Evolutionary conservation across 2,329 filamentous ascomycete genomes (phyloP).

Genomic region (Dichotomopilus funicola): DNA sequence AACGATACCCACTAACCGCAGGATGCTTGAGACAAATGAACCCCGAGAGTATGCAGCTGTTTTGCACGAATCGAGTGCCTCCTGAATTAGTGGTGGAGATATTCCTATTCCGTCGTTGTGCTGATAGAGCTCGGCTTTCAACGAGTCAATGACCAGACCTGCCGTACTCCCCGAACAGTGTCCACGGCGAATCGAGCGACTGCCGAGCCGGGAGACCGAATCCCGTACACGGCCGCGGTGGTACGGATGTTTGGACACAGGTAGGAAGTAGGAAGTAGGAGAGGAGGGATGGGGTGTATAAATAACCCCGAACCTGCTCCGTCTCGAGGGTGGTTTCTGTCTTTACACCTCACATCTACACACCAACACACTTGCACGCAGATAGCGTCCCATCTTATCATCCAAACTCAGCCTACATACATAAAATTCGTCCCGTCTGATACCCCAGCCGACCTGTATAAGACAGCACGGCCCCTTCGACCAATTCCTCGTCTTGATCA

Average conservation of each 20-base stretch:
- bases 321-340: neutral
- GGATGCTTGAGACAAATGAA: neutral
- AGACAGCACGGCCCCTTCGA: too few relatives aligned
- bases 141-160: neutral
- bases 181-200: neutral
- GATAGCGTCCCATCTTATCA: too few relatives aligned
- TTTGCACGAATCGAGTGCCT: slow-evolving; percentile 5
- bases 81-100: neutral
- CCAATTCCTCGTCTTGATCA: too few relatives aligned
- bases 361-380: neutral
- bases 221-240: neutral
- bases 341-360: neutral
- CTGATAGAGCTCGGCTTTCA: too few relatives aligned
- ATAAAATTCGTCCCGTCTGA: too few relatives aligned
- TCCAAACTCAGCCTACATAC: too few relatives aligned
- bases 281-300: slow-evolving; percentile 5
- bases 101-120: neutral
- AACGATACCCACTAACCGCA: neutral
- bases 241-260: neutral
- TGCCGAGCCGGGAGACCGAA: neutral
- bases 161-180: slow-evolving; percentile 1
- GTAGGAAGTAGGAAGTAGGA: neutral
- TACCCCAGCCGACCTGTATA: too few relatives aligned
- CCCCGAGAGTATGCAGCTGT: neutral
- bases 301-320: slow-evolving; percentile 7